Evolutionary conservation across 1,284 basidiomycete genomes (phyloP), one percentile per base, ranked within the genome.

Genomic region (Takashimella tepidaria): DNA sequence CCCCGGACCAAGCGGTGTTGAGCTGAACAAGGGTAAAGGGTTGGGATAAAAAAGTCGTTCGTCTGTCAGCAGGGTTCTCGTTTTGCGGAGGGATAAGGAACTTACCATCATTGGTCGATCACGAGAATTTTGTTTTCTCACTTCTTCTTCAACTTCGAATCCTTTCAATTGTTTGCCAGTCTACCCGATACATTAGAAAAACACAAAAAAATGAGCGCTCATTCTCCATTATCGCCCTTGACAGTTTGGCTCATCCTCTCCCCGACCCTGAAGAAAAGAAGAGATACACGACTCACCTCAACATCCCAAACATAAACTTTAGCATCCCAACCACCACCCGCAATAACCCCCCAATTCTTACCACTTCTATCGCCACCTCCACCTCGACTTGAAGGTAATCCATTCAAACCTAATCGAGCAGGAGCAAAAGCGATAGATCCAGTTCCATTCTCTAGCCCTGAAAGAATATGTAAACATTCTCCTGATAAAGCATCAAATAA

Each of bases 301-400:
- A 73, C 57, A 49, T 73, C 67, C 69, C 70, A 74, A 1, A 74
- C 55, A 2, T 62, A 41, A 1, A 70, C 43, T 27, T 64, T 59
- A 1, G 68, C 70, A 49, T 70, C 57, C 70, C 70, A 73, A 13
- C 68, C 68, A 3, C 70, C 72, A 1, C 57, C 70, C 3, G 72
- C 72, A 5, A 74, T 49, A 11, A 61, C 48, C 3, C 68, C 69
- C 3, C n/a, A n/a, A n/a, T n/a, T n/a, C n/a, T n/a, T n/a, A n/a
- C n/a, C n/a, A n/a, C n/a, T n/a, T n/a, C n/a, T n/a, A n/a, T n/a
- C n/a, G n/a, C n/a, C n/a, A n/a, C n/a, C n/a, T n/a, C n/a, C n/a
- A n/a, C n/a, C n/a, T n/a, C n/a, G n/a, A n/a, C n/a, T n/a, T n/a
- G 58, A 20, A 1, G 42, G 45, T 1, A 61, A 60, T 1, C 57